phyloP scores from a whole-genome alignment of 73 alveolate genomes.

The Stentor coeruleus region DNA sequence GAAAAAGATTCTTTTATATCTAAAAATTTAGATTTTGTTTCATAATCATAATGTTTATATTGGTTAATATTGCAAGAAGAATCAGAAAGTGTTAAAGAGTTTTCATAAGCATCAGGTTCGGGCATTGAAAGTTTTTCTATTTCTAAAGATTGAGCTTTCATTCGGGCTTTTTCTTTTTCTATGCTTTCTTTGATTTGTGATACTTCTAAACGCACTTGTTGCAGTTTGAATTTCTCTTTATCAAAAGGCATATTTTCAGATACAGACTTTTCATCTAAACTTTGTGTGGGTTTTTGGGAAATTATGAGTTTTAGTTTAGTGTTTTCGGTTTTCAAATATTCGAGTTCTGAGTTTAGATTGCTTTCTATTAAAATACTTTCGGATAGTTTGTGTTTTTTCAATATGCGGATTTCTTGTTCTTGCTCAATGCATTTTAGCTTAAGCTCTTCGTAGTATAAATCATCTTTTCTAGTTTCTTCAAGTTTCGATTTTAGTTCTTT shows the following conservation, averaged over 20 bases:
- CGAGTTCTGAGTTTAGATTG: not conserved
- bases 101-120: not conserved
- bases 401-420: not conserved
- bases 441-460: not conserved
- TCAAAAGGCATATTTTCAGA: not conserved
- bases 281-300: not conserved
- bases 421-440: not conserved
- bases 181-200: not conserved
- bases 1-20: not conserved
- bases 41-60: too few species aligned
- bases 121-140: too few species aligned
- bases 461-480: not conserved
- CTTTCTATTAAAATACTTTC: not conserved
- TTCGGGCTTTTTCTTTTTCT: not conserved
- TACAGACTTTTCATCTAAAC: not conserved
- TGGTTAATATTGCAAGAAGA: not conserved
- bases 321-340: not conserved
- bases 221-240: not conserved
- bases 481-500: not conserved
- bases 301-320: not conserved
- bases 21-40: not conserved
- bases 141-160: too few species aligned
- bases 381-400: not conserved
- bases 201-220: not conserved
- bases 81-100: not conserved